Evolutionary conservation across 2,329 filamentous ascomycete genomes (phyloP).

Genomic region (Drechmeria coniospora): DNA sequence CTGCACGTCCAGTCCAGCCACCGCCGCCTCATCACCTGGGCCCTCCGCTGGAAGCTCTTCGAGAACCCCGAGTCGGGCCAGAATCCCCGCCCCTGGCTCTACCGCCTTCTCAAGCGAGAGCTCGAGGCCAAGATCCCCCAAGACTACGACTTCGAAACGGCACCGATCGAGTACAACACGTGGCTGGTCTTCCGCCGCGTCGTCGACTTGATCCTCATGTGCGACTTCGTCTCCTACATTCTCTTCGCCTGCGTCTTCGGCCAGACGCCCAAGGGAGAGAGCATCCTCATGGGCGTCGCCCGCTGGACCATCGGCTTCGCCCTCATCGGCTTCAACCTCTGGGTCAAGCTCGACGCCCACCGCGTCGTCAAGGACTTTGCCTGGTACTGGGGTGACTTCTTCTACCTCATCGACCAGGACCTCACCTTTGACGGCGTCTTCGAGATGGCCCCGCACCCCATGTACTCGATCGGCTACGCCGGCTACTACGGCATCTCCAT

Average conservation of each 20-base stretch:
- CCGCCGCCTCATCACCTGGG: conserved; percentile 74
- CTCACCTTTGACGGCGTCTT: conserved; percentile 97
- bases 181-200: conserved; percentile 94
- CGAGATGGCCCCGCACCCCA: conserved; percentile 95
- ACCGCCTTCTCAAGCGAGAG: conserved; percentile 72
- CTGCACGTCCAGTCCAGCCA: conserved; percentile 84
- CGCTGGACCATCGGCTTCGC: conserved; percentile 68
- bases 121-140: conserved; percentile 87
- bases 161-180: conserved; percentile 95
- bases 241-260: conserved; percentile 86
- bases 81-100: conserved; percentile 70
- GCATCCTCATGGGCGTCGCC: conserved; percentile 47
- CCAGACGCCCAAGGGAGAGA: conserved; percentile 59
- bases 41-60: conserved; percentile 72
- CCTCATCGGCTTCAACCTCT: conserved; percentile 85
- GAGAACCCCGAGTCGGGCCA: conserved; percentile 66
- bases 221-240: conserved; percentile 94
- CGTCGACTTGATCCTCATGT: conserved; percentile 96
- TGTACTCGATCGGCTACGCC: conserved; percentile 97
- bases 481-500: conserved; percentile 97
- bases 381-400: conserved; percentile 99
- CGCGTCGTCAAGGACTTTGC: conserved; percentile 97
- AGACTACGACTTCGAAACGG: conserved; percentile 86
- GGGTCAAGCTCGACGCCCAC: conserved; percentile 97
- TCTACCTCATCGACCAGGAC: conserved; percentile 95